A percentile compares a stretch with the other conserved stretches of the same genome.
phyloP scores from a whole-genome alignment of 352 stramenopile genomes.

The Thraustochytrium sp. region DNA sequence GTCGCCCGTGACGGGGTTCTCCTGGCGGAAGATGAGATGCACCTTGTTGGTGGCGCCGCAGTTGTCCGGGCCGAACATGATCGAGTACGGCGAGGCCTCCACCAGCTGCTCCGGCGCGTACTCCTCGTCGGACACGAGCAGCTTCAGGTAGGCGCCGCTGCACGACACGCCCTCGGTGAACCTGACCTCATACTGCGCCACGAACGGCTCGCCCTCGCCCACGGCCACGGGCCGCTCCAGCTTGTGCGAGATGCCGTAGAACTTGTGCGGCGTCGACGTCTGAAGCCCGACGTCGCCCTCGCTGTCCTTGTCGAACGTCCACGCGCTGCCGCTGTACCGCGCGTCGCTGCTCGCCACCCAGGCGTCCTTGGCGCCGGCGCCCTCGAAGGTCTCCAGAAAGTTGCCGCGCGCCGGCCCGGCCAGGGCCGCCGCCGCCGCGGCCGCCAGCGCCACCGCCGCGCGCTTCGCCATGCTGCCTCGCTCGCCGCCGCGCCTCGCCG shows the following conservation, averaged over 20 bases:
- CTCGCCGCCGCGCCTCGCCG: no score
- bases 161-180: constrained; percentile 79
- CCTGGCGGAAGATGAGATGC: constrained; percentile 88
- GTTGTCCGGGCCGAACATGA: constrained; percentile 93
- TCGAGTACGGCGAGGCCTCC: constrained; percentile 73
- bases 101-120: constrained; percentile 45
- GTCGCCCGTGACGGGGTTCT: constrained; percentile 78
- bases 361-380: not conserved
- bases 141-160: constrained; percentile 86
- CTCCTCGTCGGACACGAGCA: constrained; percentile 62
- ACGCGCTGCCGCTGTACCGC: not conserved
- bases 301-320: not conserved
- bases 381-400: not conserved
- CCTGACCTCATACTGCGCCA: constrained; percentile 85
- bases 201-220: not conserved
- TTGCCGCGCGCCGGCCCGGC: not conserved
- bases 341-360: constrained; percentile 27
- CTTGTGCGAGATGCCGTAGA: constrained; percentile 26
- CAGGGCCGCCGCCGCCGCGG: not conserved
- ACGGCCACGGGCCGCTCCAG: not conserved
- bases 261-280: constrained; percentile 12
- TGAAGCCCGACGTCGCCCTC: not conserved
- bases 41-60: constrained; percentile 84
- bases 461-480: not conserved
- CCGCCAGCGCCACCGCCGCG: not conserved